A percentile compares a stretch with the other conserved stretches of the same genome.
These are phyloP conservation scores for Dioszegia aurantiaca DNA, from an alignment of 768 basidiomycete species.

Conservation along the genomic window DNA sequence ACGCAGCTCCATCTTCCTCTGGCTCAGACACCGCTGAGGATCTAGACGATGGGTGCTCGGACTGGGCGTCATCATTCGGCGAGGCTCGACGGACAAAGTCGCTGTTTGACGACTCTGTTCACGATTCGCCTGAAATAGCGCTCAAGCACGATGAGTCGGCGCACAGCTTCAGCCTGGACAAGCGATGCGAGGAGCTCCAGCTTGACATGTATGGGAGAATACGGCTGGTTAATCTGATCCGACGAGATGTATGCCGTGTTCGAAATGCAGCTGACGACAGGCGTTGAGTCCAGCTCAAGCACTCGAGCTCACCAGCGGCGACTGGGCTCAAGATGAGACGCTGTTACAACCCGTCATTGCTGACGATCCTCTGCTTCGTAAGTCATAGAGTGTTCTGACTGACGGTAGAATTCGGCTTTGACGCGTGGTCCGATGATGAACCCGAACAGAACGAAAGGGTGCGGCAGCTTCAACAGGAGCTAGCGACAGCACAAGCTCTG, in stretches of 20 bases:
- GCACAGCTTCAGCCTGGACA: slow-evolving; percentile 29
- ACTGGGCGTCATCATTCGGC: slow-evolving; percentile 41
- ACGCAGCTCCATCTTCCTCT: slow-evolving; percentile 7
- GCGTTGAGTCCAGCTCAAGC: neutral
- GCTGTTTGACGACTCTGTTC: slow-evolving; percentile 36
- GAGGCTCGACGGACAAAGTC: slow-evolving; percentile 37
- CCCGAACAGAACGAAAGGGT: slow-evolving; percentile 17
- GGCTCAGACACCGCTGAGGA: slow-evolving; percentile 17
- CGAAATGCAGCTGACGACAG: slow-evolving; percentile 17
- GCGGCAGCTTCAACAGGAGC: slow-evolving; percentile 14
- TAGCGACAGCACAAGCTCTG: slow-evolving; percentile 13
- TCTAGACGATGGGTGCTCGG: slow-evolving; percentile 33
- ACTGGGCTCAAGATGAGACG: slow-evolving; percentile 60
- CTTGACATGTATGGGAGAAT: slow-evolving; percentile 77
- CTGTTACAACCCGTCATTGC: slow-evolving; percentile 78
- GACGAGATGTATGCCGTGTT: slow-evolving; percentile 59
- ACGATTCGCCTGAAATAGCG: slow-evolving; percentile 34
- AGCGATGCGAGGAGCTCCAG: slow-evolving; percentile 17
- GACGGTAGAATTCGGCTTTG: slow-evolving; percentile 62
- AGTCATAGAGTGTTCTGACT: slow-evolving; percentile 45
- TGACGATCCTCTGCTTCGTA: slow-evolving; percentile 86
- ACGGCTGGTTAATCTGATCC: slow-evolving; percentile 80
- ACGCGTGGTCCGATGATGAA: slow-evolving; percentile 63
- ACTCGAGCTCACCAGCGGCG: neutral
- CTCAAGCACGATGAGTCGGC: slow-evolving; percentile 32